A percentile compares a stretch with the other conserved stretches of the same genome.
Evolutionary conservation across 2,329 filamentous ascomycete genomes (phyloP).

Genomic region (Taxawa tesnikishii): DNA sequence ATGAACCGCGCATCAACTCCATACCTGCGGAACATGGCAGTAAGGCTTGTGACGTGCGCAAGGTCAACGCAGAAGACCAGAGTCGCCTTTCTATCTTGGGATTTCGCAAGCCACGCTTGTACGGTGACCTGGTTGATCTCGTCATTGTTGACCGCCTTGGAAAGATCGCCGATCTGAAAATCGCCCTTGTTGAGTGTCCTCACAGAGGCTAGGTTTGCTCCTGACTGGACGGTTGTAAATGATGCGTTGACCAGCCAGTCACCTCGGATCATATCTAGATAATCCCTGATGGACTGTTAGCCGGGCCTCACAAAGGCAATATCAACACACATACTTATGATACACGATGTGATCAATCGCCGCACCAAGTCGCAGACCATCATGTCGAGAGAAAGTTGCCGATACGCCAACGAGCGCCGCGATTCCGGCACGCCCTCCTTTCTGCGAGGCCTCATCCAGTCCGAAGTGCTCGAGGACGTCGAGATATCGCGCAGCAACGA

Average conservation of each 20-base stretch:
- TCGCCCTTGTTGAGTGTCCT: conserved; percentile 53
- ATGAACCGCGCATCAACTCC: conserved; percentile 78
- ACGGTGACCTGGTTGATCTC: conserved; percentile 75
- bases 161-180: conserved; percentile 68
- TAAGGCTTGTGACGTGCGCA: conserved; percentile 64
- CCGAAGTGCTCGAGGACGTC: conserved; percentile 67
- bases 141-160: conserved; percentile 68
- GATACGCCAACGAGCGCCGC: conserved; percentile 74
- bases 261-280: conserved; percentile 70
- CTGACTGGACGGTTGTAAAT: conserved; percentile 83
- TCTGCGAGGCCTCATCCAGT: conserved; percentile 39
- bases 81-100: conserved; percentile 63
- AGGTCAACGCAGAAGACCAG: conserved; percentile 92
- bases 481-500: conserved; percentile 74
- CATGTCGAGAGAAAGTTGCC: conserved; percentile 66
- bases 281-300: conserved; percentile 35
- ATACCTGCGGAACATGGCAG: conserved; percentile 59
- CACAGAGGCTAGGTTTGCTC: conserved; percentile 57
- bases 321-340: conserved; percentile 50
- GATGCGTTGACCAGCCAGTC: conserved; percentile 87
- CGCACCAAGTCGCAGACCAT: conserved; percentile 68
- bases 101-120: conserved; percentile 73
- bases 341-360: conserved; percentile 95
- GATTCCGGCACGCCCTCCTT: conserved; percentile 26
- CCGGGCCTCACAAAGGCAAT: conserved; percentile 28